Conservation (phyloP, 768 basidiomycete species). For the Wakefieldia striispora region DNA sequence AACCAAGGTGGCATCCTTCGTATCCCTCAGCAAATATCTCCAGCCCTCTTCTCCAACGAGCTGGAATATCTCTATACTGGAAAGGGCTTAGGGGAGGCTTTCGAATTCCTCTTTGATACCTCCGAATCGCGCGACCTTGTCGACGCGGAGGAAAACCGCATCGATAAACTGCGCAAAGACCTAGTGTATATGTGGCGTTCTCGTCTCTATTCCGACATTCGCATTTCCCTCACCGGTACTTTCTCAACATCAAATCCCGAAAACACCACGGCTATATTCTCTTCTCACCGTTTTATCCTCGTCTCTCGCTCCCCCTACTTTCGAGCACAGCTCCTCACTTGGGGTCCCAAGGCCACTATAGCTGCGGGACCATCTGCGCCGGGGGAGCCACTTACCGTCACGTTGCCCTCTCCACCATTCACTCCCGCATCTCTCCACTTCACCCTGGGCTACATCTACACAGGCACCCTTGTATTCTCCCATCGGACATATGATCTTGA, state of each 20-base stretch:
- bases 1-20: constrained; percentile 50
- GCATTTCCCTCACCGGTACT: constrained; percentile 72
- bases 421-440: constrained; percentile 94
- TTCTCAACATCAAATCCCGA: constrained; percentile 65
- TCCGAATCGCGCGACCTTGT: constrained; percentile 42
- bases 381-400: constrained; percentile 56
- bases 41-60: constrained; percentile 82
- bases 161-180: constrained; percentile 89
- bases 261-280: constrained; percentile 78
- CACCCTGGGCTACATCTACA: constrained; percentile 91
- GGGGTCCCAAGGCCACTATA: constrained; percentile 43
- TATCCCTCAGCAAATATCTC: constrained; percentile 65
- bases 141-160: constrained; percentile 51
- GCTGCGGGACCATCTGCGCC: constrained; percentile 22
- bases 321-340: constrained; percentile 70
- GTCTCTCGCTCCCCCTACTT: constrained; percentile 90
- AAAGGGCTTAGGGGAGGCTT: constrained; percentile 82
- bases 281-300: constrained; percentile 91
- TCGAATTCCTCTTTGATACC: constrained; percentile 81
- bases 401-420: constrained; percentile 88
- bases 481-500: constrained; percentile 91
- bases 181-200: constrained; percentile 97
- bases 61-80: constrained; percentile 96
- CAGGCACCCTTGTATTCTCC: constrained; percentile 90
- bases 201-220: constrained; percentile 89